phyloP scores from a whole-genome alignment of 2,329 filamentous ascomycete species.

The Sclerotinia borealis region DNA sequence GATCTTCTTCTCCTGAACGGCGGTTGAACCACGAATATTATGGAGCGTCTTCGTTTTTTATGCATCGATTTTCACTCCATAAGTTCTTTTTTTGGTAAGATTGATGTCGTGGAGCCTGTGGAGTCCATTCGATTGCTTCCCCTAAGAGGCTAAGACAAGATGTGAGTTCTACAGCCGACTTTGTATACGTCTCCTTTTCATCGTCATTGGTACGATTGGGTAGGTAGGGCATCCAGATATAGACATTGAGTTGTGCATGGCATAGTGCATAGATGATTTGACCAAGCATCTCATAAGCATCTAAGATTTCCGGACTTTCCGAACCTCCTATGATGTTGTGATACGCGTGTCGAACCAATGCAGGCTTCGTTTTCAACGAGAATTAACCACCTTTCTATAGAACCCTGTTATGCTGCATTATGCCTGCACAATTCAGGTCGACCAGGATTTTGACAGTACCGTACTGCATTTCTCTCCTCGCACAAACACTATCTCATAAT shows the following conservation, averaged over 20 bases:
- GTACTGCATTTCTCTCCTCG: neutral
- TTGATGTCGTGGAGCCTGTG: constrained; percentile 1
- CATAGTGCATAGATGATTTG: neutral
- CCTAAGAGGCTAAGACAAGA: neutral
- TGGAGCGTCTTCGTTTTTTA: neutral
- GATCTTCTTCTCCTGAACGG: neutral
- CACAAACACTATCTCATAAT: neutral
- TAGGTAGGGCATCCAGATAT: neutral
- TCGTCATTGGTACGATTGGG: neutral
- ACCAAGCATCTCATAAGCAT: neutral
- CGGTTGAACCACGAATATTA: neutral
- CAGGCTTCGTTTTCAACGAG: neutral
- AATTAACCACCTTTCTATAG: neutral
- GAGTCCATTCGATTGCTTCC: constrained; percentile 1
- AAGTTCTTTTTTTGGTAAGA: constrained; percentile 1
- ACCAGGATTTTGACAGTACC: neutral
- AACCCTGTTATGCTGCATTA: neutral
- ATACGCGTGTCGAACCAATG: neutral
- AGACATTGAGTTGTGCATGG: neutral
- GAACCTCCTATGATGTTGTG: neutral
- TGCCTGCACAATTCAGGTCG: neutral
- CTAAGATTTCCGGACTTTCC: neutral
- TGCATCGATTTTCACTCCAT: neutral
- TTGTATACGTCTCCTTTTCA: neutral
- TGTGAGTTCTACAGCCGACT: neutral